Percentiles rank a stretch among this genome's conserved stretches.
Evolutionary conservation across 1,284 basidiomycete genomes (phyloP).

Genomic region (Ustilago loliicola): DNA sequence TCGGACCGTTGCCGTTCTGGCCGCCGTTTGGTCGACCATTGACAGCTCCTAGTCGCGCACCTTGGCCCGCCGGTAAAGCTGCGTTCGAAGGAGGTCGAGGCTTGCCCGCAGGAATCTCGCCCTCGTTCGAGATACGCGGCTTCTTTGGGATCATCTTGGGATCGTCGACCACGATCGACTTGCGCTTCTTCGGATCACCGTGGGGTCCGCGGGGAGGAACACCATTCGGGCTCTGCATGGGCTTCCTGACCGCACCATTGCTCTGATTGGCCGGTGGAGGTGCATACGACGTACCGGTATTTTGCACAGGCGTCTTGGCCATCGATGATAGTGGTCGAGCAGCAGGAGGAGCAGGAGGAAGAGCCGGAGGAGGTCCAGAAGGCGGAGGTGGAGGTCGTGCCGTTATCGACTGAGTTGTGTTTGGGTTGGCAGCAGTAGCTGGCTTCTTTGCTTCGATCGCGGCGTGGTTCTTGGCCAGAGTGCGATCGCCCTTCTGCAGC

Average conservation of each 20-base stretch:
- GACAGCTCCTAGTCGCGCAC: neutral
- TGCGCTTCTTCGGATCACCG: slow-evolving; percentile 42
- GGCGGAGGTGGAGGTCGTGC: neutral
- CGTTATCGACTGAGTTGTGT: slow-evolving; percentile 10
- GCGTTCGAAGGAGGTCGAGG: slow-evolving; percentile 1
- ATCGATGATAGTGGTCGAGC: slow-evolving; percentile 16
- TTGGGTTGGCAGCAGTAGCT: neutral
- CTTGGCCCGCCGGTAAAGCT: neutral
- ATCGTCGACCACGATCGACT: slow-evolving; percentile 38
- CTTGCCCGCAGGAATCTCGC: slow-evolving; percentile 9
- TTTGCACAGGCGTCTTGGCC: slow-evolving; percentile 3
- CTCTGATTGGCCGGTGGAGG: slow-evolving; percentile 15
- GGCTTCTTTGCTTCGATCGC: slow-evolving; percentile 21
- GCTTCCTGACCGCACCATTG: neutral
- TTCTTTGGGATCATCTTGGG: slow-evolving; percentile 33
- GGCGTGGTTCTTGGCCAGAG: slow-evolving; percentile 34
- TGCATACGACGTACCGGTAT: slow-evolving; percentile 18
- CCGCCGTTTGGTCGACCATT: slow-evolving; percentile 14
- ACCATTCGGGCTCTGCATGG: slow-evolving; percentile 17
- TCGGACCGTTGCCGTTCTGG: slow-evolving; percentile 8
- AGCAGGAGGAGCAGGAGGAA: neutral
- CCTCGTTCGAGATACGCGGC: slow-evolving; percentile 30
- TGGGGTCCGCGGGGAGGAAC: slow-evolving; percentile 1
- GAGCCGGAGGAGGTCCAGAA: slow-evolving; percentile 9
- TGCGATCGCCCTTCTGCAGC: slow-evolving; percentile 43